Evolutionary conservation across 2,329 filamentous ascomycete species (phyloP).

Genomic region (Neofusicoccum cordaticola): DNA sequence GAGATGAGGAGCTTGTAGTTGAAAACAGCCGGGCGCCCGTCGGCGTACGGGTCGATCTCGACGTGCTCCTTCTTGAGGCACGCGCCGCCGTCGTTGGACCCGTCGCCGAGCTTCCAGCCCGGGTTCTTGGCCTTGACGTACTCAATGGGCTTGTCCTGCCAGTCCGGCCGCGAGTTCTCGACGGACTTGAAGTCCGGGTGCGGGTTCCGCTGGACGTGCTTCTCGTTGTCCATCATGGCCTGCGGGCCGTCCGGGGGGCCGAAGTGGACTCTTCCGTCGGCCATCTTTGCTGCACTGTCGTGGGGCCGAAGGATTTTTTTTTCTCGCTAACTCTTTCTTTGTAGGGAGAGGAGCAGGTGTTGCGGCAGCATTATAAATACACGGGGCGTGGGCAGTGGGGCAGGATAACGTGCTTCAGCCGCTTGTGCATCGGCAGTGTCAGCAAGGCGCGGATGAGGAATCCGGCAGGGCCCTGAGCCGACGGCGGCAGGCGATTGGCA

Average conservation of each 20-base stretch:
- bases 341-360: background rate
- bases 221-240: conserved; percentile 44
- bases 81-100: conserved; percentile 58
- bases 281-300: background rate
- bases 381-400: background rate
- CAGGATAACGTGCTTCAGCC: background rate
- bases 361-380: conserved; percentile 2
- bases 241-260: conserved; percentile 1
- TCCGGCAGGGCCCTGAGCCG: conserved; percentile 3
- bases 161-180: conserved; percentile 64
- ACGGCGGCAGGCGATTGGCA: background rate
- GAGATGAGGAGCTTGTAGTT: conserved; percentile 95
- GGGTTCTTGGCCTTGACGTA: conserved; percentile 65
- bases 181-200: conserved; percentile 74
- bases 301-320: background rate
- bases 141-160: conserved; percentile 51
- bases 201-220: conserved; percentile 58
- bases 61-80: conserved; percentile 60
- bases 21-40: conserved; percentile 62
- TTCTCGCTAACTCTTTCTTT: background rate
- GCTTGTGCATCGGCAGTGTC: background rate
- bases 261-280: conserved; percentile 7
- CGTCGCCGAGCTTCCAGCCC: conserved; percentile 63
- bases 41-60: conserved; percentile 75
- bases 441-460: conserved; percentile 5